Base-by-base conservation (phyloP, 1,139 yeast species). In the Kodamaea sp. region DNA sequence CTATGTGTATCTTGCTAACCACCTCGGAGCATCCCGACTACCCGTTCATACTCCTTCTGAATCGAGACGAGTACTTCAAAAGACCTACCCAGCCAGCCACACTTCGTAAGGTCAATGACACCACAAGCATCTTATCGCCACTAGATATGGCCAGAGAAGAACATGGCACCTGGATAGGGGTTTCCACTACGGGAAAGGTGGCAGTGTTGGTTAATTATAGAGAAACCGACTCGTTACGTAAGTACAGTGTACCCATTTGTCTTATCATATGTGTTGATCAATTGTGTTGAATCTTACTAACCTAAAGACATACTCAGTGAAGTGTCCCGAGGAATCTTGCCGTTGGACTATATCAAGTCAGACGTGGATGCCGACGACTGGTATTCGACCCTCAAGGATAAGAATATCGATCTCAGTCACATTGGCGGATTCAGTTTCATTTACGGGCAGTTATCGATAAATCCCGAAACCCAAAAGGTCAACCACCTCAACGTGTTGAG, bases 111-210 rank as follows among this genome's bases (percentile, higher is more conserved):
- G 35, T 58, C 13, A 65, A 69, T 10, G 52, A 59, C 26, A 53
- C 53, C 9, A 39, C 43, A 15, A 51, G 61, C 23, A 61, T 86
- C 2, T 55, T 89, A 9, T 76, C 86, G 5, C 97, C 97, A 0
- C 63, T 73, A 23, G 98, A 92, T 57, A 55, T 84, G 46, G 89
- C 83, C 1, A 63, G 92, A 33, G 61, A 67, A 1, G 90, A 80
- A 43, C 88, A 79, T 48, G 97, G 98, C 0, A 86, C 97, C 0
- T 92, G 98, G 98, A 77, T 88, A 2, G 97, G 96, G 0, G 73
- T 84, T 2, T 74, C 80, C 29, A 65, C 65, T 21, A 57, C 53
- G 3, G 94, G 94, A 0, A 72, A 76, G 38, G 43, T 90, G 2
- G 86, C 95, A 0, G 84, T 84, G 2, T 66, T 92, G 27, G 80